phyloP scores from a whole-genome alignment of 257 asterid genomes.

The Solanum bulbocastanum region DNA sequence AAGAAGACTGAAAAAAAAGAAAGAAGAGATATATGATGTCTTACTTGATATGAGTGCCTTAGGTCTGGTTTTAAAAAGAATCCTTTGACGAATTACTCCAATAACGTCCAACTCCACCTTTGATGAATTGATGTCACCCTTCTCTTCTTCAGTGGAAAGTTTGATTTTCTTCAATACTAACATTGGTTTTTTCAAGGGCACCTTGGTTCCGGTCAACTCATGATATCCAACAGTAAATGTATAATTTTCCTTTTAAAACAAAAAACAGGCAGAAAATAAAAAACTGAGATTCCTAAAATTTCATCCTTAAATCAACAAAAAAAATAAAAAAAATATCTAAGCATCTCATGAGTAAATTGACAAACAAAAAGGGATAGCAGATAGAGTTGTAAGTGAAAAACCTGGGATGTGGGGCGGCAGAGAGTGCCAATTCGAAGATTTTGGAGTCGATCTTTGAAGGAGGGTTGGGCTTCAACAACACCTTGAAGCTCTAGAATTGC shows the following conservation, averaged over 20 bases:
- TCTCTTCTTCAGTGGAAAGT: constrained; percentile 17
- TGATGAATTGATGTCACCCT: constrained; percentile 12
- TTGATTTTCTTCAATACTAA: constrained; percentile 73
- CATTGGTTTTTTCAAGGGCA: constrained; percentile 76
- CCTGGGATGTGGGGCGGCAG: constrained; percentile 91
- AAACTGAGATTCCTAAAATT: neutral
- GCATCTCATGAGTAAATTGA: neutral
- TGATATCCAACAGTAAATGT: constrained; percentile 86
- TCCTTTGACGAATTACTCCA: constrained; percentile 69
- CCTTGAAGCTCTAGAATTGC: constrained; percentile 91
- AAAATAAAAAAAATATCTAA: neutral
- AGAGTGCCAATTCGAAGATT: constrained; percentile 75
- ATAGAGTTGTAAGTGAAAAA: neutral
- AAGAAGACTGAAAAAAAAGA: neutral
- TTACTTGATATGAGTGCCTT: constrained; percentile 82
- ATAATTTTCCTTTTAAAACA: constrained; percentile 50
- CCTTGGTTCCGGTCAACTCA: constrained; percentile 73
- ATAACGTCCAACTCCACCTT: constrained; percentile 56
- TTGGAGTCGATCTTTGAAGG: constrained; percentile 43
- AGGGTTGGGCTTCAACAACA: constrained; percentile 65
- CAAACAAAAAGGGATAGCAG: neutral
- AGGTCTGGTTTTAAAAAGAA: constrained; percentile 89
- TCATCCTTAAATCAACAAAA: neutral
- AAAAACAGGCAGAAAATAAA: neutral
- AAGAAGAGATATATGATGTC: neutral